Percentiles rank a stretch among this genome's conserved stretches.
Conservation (phyloP, 2,329 filamentous ascomycete species). For the Lecanoromycetidae sp. region DNA sequence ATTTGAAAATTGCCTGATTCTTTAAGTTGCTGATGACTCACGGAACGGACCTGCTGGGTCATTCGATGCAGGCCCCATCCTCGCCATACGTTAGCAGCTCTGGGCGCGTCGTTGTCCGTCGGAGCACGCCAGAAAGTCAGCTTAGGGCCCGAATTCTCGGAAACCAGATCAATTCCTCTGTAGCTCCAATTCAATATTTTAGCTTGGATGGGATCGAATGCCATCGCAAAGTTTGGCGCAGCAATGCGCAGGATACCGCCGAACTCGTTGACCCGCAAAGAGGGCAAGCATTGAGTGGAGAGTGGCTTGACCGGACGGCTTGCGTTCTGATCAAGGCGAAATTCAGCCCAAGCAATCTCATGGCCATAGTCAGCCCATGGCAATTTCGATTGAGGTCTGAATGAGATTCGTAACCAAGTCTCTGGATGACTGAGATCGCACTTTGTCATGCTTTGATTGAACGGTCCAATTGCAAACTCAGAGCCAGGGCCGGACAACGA, state of each 20-base stretch:
- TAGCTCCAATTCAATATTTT: conserved; percentile 17
- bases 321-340: conserved; percentile 25
- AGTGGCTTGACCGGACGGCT: conserved; percentile 17
- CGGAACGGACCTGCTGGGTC: conserved; percentile 25
- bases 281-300: conserved; percentile 7
- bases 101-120: conserved; percentile 51
- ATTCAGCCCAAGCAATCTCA: conserved; percentile 45
- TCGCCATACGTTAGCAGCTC: conserved; percentile 47
- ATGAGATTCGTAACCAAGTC: conserved; percentile 35
- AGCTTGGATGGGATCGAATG: conserved; percentile 37
- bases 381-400: conserved; percentile 33
- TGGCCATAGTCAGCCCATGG: conserved; percentile 43
- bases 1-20: conserved; percentile 26
- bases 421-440: conserved; percentile 28
- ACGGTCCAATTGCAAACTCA: conserved; percentile 1
- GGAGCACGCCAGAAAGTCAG: conserved; percentile 48
- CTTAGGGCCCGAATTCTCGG: conserved; percentile 29
- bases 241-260: conserved; percentile 22
- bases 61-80: conserved; percentile 28
- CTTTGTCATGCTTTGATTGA: conserved; percentile 17
- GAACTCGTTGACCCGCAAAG: conserved; percentile 17
- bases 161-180: conserved; percentile 25
- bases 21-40: conserved; percentile 24
- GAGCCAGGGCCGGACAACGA: conserved; percentile 1
- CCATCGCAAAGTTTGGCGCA: conserved; percentile 13